These are phyloP conservation scores for Curvularia hawaiiensis DNA, from an alignment of 2,329 filamentous ascomycete genomes.

Conservation along the genomic window DNA sequence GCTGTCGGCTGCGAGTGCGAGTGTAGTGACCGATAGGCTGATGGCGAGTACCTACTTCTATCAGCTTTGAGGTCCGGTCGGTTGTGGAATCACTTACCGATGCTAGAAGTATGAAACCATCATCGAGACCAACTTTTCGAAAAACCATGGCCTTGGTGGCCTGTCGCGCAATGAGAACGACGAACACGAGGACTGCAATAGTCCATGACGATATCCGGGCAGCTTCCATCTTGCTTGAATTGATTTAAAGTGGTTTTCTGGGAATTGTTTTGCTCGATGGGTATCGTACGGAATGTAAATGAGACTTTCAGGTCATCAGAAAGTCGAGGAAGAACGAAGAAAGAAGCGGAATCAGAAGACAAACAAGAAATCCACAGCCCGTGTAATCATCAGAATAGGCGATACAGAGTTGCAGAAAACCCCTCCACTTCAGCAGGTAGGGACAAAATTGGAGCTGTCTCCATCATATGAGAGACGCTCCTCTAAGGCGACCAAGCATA, in stretches of 20 bases:
- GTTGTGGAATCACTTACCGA: slow-evolving; percentile 26
- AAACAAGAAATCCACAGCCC: neutral
- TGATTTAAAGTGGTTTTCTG: neutral
- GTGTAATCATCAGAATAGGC: slow-evolving; percentile 17
- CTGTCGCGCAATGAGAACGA: slow-evolving; percentile 34
- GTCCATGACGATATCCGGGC: slow-evolving; percentile 37
- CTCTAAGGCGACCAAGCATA: slow-evolving; percentile 3
- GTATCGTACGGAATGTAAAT: neutral
- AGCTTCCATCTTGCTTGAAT: slow-evolving; percentile 24
- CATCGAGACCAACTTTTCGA: slow-evolving; percentile 34
- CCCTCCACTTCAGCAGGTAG: neutral
- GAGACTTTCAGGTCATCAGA: neutral
- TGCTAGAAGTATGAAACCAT: slow-evolving; percentile 37
- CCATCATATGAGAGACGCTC: slow-evolving; percentile 3
- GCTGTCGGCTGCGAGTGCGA: slow-evolving; percentile 34
- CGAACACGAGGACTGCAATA: slow-evolving; percentile 27
- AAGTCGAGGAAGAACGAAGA: slow-evolving; percentile 16
- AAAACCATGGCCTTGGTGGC: slow-evolving; percentile 34
- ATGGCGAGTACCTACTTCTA: slow-evolving; percentile 29
- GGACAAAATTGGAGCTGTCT: slow-evolving; percentile 2
- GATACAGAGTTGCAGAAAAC: slow-evolving; percentile 4
- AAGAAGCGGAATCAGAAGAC: slow-evolving; percentile 5
- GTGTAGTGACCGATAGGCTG: slow-evolving; percentile 31
- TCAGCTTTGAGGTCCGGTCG: slow-evolving; percentile 11
- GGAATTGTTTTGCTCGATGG: neutral